Evolutionary conservation across 257 asterid species (phyloP), one percentile per base, ranked within the genome.

Genomic region (Lycium barbarum): DNA sequence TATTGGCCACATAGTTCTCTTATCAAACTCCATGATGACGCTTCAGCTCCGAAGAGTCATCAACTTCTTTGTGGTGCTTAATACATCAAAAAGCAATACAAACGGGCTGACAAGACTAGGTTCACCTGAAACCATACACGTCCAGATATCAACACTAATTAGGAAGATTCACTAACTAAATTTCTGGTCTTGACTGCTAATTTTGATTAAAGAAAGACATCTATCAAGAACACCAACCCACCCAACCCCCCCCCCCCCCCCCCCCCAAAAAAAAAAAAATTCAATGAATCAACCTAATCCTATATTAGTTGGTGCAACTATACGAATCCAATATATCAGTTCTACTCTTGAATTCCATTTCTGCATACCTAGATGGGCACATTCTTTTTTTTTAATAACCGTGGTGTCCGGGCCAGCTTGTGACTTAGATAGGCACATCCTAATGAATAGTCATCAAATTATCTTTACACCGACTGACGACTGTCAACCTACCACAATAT

Each of bases 191-290:
- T 26, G 12, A 20, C 5, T 47, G 59, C 59, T 18, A 72, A 18
- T 47, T 73, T 12, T 3, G 61, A 73, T 20, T 9, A 5, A 71
- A 18, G 17, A 17, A 72, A n/a, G 33, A 72, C 10, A 1, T 18
- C 80, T 72, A 45, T 72, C 80, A n/a, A 73, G 47, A 43, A 72
- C 80, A 72, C 80, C 4, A 20, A 11, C 6, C 7, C 71, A 65
- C 4, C 68, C 36, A 62, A 62, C 68, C 9, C 17, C 15, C 22
- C 36, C 2, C 0, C 53, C 8, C 13, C 79, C 18, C 35, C 2
- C 9, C 80, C 80, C 4, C 33, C 33, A 26, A 26, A 26, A 26
- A 26, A 26, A 26, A 26, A 26, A 26, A 26, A 9, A 43, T 5
- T 72, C 1, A 3, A 2, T 45, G 33, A 59, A 7, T 20, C 18